phyloP scores from a whole-genome alignment of 2,329 filamentous ascomycete species.

The Diplodia intermedia region DNA sequence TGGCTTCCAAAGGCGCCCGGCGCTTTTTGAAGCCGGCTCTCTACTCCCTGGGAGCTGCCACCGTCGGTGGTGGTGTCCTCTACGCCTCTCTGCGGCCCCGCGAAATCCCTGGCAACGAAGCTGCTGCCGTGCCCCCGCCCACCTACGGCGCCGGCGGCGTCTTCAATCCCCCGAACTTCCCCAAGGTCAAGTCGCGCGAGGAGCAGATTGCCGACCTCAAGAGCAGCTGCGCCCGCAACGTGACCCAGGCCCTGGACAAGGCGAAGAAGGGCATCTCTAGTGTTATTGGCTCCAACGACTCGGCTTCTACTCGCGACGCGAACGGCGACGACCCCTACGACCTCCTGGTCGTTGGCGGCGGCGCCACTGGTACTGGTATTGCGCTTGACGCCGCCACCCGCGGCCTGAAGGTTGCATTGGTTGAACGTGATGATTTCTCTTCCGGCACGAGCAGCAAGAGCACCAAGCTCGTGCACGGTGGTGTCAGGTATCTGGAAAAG shows the following conservation, averaged over 20 bases:
- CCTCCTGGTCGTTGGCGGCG: slow-evolving; percentile 78
- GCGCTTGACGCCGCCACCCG: slow-evolving; percentile 81
- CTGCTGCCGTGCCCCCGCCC: slow-evolving; percentile 72
- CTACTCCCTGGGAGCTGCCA: slow-evolving; percentile 64
- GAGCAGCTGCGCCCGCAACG: slow-evolving; percentile 54
- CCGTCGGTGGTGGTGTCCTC: slow-evolving; percentile 62
- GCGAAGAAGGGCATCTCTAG: slow-evolving; percentile 44
- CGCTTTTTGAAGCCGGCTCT: slow-evolving; percentile 64
- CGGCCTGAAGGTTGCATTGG: slow-evolving; percentile 78
- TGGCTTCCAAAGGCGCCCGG: slow-evolving; percentile 36
- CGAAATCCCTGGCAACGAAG: slow-evolving; percentile 73
- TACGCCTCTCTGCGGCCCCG: slow-evolving; percentile 72
- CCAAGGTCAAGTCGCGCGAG: slow-evolving; percentile 65
- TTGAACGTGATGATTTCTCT: slow-evolving; percentile 84
- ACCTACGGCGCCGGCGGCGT: slow-evolving; percentile 72
- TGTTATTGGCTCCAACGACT: slow-evolving; percentile 29
- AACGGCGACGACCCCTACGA: slow-evolving; percentile 68
- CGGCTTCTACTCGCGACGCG: slow-evolving; percentile 29
- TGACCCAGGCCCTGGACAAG: slow-evolving; percentile 46
- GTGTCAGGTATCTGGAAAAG: slow-evolving; percentile 85
- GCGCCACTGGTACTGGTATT: slow-evolving; percentile 80
- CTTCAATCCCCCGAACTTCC: slow-evolving; percentile 71
- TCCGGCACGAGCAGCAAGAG: slow-evolving; percentile 85
- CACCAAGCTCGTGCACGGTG: slow-evolving; percentile 85
- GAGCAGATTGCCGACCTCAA: slow-evolving; percentile 70